phyloP scores from a whole-genome alignment of 306 rosid genomes.

The Malus fusca region DNA sequence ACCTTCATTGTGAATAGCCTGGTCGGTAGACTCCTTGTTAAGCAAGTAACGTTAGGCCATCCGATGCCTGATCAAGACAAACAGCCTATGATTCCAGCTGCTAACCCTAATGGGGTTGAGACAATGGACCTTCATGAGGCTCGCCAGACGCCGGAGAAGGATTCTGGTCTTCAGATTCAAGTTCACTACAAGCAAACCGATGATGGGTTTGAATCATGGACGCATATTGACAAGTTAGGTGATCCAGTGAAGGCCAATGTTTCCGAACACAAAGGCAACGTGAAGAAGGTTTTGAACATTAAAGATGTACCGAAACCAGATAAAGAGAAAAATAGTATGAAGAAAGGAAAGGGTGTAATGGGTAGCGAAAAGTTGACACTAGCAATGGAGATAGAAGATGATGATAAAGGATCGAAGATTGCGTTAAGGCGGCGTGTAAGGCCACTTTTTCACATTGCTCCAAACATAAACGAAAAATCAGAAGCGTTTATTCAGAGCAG shows the following conservation, averaged over 20 bases:
- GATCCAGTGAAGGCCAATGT: background rate
- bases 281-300: background rate
- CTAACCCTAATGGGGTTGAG: background rate
- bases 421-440: background rate
- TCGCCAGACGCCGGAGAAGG: background rate
- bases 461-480: conserved; percentile 26
- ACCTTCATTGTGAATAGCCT: conserved; percentile 18
- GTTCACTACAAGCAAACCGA: conserved; percentile 8
- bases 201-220: background rate
- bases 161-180: background rate
- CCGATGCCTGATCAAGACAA: conserved; percentile 1
- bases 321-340: conserved; percentile 9
- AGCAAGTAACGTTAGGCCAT: conserved; percentile 4
- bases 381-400: conserved; percentile 1
- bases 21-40: conserved; percentile 5
- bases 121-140: background rate
- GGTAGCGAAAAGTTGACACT: background rate
- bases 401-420: background rate
- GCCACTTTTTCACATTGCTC: conserved; percentile 15
- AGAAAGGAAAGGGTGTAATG: conserved; percentile 15
- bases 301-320: background rate
- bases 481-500: conserved; percentile 26
- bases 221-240: background rate
- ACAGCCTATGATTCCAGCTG: background rate
- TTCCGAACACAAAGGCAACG: background rate